Conservation (phyloP, 768 basidiomycete species). For the Kwoniella newhampshirensis region DNA sequence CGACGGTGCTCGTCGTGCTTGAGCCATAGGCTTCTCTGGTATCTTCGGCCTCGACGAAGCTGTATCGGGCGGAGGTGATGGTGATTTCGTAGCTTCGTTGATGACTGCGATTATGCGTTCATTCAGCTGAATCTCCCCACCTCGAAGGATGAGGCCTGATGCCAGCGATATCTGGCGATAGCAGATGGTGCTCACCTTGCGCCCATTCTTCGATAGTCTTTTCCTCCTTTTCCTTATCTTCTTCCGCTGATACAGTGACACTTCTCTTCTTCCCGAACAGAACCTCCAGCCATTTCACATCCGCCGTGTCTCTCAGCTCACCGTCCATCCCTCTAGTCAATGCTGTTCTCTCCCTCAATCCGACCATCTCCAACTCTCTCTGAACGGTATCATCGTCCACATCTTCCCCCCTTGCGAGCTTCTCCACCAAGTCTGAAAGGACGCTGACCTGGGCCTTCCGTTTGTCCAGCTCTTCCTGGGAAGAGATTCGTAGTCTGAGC, state of each 20-base stretch:
- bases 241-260: slow-evolving; percentile 26
- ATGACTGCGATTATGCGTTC: too few species aligned
- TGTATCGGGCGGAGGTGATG: not conserved
- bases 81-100: slow-evolving; percentile 8
- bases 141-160: too few species aligned
- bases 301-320: slow-evolving; percentile 26
- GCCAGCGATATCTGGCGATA: too few species aligned
- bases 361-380: slow-evolving; percentile 53
- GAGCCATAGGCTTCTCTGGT: slow-evolving; percentile 1
- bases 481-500: slow-evolving; percentile 31
- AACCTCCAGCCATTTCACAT: slow-evolving; percentile 50
- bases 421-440: slow-evolving; percentile 40
- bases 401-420: slow-evolving; percentile 19
- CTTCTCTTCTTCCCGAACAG: slow-evolving; percentile 50
- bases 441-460: slow-evolving; percentile 48
- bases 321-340: slow-evolving; percentile 25
- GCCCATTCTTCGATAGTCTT: slow-evolving; percentile 15
- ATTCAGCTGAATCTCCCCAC: too few species aligned
- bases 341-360: slow-evolving; percentile 46
- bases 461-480: slow-evolving; percentile 31
- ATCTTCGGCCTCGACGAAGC: not conserved
- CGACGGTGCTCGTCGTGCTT: slow-evolving; percentile 17
- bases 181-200: slow-evolving; percentile 12
- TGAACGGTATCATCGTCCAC: slow-evolving; percentile 41
- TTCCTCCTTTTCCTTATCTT: slow-evolving; percentile 17